A percentile compares a stretch with the other conserved stretches of the same genome.
phyloP scores from a whole-genome alignment of 2,329 filamentous ascomycete genomes.

The Bipolaris bicolor region DNA sequence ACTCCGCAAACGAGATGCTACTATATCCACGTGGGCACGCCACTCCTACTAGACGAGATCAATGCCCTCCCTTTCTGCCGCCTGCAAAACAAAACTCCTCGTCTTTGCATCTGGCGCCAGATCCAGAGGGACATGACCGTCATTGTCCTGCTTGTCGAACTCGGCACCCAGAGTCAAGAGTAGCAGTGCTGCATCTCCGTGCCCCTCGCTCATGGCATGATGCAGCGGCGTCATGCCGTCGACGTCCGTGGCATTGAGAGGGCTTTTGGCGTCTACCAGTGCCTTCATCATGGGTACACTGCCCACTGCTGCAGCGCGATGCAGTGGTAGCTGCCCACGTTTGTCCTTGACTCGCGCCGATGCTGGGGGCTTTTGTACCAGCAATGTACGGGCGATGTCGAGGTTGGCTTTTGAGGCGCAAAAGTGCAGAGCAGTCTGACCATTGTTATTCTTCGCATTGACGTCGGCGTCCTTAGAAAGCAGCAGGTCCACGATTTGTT shows the following conservation, averaged over 20 bases:
- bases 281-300: slow-evolving; percentile 85
- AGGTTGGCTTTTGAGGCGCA: slow-evolving; percentile 88
- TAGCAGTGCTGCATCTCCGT: slow-evolving; percentile 80
- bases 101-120: slow-evolving; percentile 88
- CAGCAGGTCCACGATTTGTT: slow-evolving; percentile 70
- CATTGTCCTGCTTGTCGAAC: slow-evolving; percentile 73
- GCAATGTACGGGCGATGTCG: slow-evolving; percentile 77
- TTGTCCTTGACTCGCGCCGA: slow-evolving; percentile 82
- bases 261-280: slow-evolving; percentile 78
- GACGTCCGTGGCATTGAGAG: slow-evolving; percentile 80
- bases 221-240: slow-evolving; percentile 89
- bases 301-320: slow-evolving; percentile 88
- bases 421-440: slow-evolving; percentile 90
- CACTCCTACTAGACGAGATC: slow-evolving; percentile 55
- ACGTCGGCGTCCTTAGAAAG: slow-evolving; percentile 73
- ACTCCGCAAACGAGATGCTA: slow-evolving; percentile 14
- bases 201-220: slow-evolving; percentile 77
- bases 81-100: slow-evolving; percentile 75
- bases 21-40: background rate
- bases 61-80: slow-evolving; percentile 84
- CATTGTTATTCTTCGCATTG: slow-evolving; percentile 71
- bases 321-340: slow-evolving; percentile 86
- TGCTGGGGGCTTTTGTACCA: slow-evolving; percentile 69
- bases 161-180: slow-evolving; percentile 87
- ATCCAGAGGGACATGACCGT: slow-evolving; percentile 76